Evolutionary conservation across 192 early-diverging fungal genomes (phyloP), one percentile per base, ranked within the genome.

Genomic region (Entomortierella parvispora): DNA sequence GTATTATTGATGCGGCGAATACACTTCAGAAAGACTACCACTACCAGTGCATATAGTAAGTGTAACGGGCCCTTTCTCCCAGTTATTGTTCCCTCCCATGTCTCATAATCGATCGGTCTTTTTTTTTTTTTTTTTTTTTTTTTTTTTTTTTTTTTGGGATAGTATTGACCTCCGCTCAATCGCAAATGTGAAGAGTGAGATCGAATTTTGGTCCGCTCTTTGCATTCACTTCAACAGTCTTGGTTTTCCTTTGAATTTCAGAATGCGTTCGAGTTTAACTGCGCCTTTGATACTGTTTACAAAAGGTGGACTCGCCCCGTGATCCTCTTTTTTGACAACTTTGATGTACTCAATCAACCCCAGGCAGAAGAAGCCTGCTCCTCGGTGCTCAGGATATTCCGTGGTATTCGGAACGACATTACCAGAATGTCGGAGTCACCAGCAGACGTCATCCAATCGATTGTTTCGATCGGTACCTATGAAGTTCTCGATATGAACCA

Each of bases 1-100:
- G 74, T n/a, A 55, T 68, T 20, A 22, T 51, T 11, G 56, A 78
- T 60, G 56, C 62, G 14, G 62, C 15, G 65, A 8, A 56, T 1
- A 54, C 59, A 28, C 60, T 68, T 33, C 55, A 62, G 52, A 14
- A 50, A 15, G 67, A 65, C 60, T n/a, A n/a, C n/a, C n/a, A n/a
- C n/a, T 78, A 28, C 20, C 26, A 53, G 44, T 68, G 74, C 47
- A 63, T 68, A 11, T 78, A 78, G 74, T 78, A 78, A 68, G 74
- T n/a, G n/a, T n/a, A n/a, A 51, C 32, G n/a, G 47, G 4, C 49
- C 47, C n/a, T 26, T 50, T 23, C 2, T 43, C 51, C 53, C n/a
- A n/a, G n/a, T n/a, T n/a, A n/a, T n/a, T n/a, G 15, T 26, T 33
- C 40, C 5, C 20, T n/a, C 22, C 12, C 58, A 33, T 60, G 12